Percentiles rank a stretch among this genome's conserved stretches.
Conservation (phyloP, 805 yeast species). For the Blastobotrys muscicola region DNA sequence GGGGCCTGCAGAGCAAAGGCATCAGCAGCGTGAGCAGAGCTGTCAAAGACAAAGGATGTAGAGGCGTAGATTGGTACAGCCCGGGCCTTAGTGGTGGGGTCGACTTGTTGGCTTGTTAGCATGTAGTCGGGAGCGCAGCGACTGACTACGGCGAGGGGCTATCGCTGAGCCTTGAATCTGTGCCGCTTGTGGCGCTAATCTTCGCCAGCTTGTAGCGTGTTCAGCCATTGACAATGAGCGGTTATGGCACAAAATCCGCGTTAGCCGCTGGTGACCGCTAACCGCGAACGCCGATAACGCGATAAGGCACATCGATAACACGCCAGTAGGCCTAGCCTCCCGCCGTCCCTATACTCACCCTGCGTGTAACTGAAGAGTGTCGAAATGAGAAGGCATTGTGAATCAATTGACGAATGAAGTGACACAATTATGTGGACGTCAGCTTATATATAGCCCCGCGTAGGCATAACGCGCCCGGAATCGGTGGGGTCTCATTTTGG, state of each 20-base stretch:
- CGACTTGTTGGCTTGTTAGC: constrained; percentile 43
- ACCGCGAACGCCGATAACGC: neutral
- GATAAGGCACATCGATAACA: no score
- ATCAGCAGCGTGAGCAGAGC: constrained; percentile 88
- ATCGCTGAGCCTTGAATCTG: neutral
- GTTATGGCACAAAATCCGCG: no score
- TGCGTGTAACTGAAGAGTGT: constrained; percentile 89
- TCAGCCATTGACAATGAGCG: no score
- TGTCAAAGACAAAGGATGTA: constrained; percentile 77
- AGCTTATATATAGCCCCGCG: no score
- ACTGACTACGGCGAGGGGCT: neutral
- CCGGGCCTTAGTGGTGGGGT: constrained; percentile 58
- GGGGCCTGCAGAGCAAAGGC: constrained; percentile 75
- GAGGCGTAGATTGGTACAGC: constrained; percentile 94
- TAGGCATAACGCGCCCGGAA: no score
- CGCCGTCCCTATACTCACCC: constrained; percentile 34
- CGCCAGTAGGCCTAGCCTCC: neutral
- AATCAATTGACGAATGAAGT: neutral
- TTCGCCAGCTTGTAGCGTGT: no score
- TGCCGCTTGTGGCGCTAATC: no score
- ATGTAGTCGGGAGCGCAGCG: neutral
- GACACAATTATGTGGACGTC: no score
- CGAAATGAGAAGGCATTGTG: constrained; percentile 46
- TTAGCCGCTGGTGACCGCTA: no score
- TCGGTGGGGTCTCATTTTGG: no score